Base-by-base conservation (phyloP, 2,329 filamentous ascomycete species). In the Chaetomiaceae sp. region DNA sequence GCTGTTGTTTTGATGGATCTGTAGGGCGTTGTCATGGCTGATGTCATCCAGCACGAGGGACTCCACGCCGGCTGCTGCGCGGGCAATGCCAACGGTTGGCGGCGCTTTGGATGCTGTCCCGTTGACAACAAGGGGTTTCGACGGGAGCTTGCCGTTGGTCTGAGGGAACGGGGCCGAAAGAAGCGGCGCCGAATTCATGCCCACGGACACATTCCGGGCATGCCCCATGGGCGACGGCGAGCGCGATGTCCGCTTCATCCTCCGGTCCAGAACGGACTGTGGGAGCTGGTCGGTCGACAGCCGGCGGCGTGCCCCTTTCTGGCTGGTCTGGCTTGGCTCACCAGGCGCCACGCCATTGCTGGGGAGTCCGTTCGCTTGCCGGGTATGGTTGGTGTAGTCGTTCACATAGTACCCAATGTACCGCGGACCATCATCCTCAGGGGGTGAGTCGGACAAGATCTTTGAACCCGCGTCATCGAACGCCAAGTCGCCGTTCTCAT, bases 151-250 rank as follows among this genome's bases (percentile, higher is more conserved):
- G 50, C 60, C 71, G 40, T 68, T 71, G 42, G 53, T 59, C 14
- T 68, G 67, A 1, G 71, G 56, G 42, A 75, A 74, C 1, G 74
- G 66, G 0, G 68, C 66, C 2, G 72, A 69, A n/a, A 64, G 61
- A n/a, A 74, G 60, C 2, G 75, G 69, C 0, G 72, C 67, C 1
- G 73, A 70, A 37, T 68, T 68, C 20, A 68, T 72, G 4, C 70
- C 73, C 0, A 69, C 61, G 0, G 76, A 75, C 29, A 72, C 71
- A 1, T 72, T 71, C 44, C 77, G 73, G 39, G 69, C 66, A 54
- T 80, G 78, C 3, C 78, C 76, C 2, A 80, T 66, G 0, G 80
- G 79, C 3, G 80, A 83, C 12, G 79, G 80, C 5, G 80, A 83
- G 14, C 79, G 72, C 2, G 79, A 82, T 2, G 74, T 74, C 34